Evolutionary conservation across 495 filamentous ascomycete genomes (phyloP), one percentile per base, ranked within the genome.

Genomic region (Pseudevernia furfuracea): DNA sequence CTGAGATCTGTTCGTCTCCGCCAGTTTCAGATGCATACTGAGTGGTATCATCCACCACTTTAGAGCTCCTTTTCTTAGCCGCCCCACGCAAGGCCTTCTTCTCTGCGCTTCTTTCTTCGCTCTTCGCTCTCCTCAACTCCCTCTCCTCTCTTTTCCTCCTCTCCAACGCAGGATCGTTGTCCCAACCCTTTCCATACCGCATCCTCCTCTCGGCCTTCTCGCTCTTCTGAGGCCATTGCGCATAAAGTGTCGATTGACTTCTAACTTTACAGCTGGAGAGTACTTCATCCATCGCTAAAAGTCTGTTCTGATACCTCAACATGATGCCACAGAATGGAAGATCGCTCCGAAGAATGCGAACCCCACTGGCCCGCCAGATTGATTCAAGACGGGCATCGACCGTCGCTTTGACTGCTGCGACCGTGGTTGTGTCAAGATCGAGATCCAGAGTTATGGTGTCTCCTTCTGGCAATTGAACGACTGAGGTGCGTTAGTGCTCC

Each of bases 281-380:
- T 48, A 53, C 59, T 46, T n/a, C 1, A 19, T 36, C 11, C 11
- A 48, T 36, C 4, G n/a, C 38, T 37, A 32, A 41, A 21, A 17
- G 15, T 52, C 21, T 19, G 21, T 12, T 34, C 59, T 15, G 14
- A 21, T 48, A 60, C 12, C 38, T 60, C 41, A 60, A 28, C 0
- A 2, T 46, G n/a, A 46, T 41, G 21, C 59, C 41, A 46, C 39
- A 8, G 10, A 48, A 60, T 7, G 59, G 59, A 19, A 62, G 46
- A 41, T 62, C n/a, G 12, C 17, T 23, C 15, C 60, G 60, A 23
- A 62, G 34, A 17, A 55, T 38, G 21, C 46, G 60, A 30, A 32
- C 36, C 2, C 34, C 46, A 17, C 23, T 55, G 11, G 43, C 46
- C 8, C 43, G 44, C 44, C 60, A 62, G 11, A 25, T 19, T 28